phyloP scores from a whole-genome alignment of 768 basidiomycete species.

The Auriculariales sp. region DNA sequence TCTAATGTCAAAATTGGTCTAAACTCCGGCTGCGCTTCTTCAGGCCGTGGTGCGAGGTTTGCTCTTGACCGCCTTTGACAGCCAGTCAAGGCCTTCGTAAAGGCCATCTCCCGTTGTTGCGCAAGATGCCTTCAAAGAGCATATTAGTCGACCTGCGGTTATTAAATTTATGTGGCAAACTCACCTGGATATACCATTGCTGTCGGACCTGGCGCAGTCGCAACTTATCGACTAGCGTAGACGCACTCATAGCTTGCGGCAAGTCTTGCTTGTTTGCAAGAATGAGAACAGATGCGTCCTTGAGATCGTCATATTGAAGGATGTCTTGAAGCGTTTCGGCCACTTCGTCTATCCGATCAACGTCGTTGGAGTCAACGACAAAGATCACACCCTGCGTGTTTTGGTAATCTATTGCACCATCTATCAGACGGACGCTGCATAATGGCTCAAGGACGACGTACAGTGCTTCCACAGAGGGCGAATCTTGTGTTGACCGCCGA shows the following conservation, averaged over 20 bases:
- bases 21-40: too few relatives aligned
- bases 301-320: slow-evolving; percentile 42
- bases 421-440: too few relatives aligned
- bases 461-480: slow-evolving; percentile 45
- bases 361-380: slow-evolving; percentile 45
- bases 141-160: too few relatives aligned
- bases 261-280: slow-evolving; percentile 99
- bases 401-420: slow-evolving; percentile 49
- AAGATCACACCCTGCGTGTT: slow-evolving; percentile 48
- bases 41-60: too few relatives aligned
- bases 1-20: too few relatives aligned
- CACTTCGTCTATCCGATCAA: slow-evolving; percentile 35
- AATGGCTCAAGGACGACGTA: slow-evolving; percentile 32
- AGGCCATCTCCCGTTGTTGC: slow-evolving; percentile 97
- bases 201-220: slow-evolving; percentile 92
- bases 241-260: slow-evolving; percentile 98
- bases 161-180: neutral
- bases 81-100: slow-evolving; percentile 97
- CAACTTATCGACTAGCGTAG: slow-evolving; percentile 98
- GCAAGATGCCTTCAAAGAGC: slow-evolving; percentile 84
- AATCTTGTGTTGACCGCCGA: slow-evolving; percentile 43
- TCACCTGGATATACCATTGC: slow-evolving; percentile 95
- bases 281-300: slow-evolving; percentile 93
- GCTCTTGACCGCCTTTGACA: slow-evolving; percentile 78
- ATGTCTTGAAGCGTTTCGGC: slow-evolving; percentile 31